These are phyloP conservation scores for Calonectria multiphialidica DNA, from an alignment of 2,329 filamentous ascomycete genomes.

Conservation along the genomic window DNA sequence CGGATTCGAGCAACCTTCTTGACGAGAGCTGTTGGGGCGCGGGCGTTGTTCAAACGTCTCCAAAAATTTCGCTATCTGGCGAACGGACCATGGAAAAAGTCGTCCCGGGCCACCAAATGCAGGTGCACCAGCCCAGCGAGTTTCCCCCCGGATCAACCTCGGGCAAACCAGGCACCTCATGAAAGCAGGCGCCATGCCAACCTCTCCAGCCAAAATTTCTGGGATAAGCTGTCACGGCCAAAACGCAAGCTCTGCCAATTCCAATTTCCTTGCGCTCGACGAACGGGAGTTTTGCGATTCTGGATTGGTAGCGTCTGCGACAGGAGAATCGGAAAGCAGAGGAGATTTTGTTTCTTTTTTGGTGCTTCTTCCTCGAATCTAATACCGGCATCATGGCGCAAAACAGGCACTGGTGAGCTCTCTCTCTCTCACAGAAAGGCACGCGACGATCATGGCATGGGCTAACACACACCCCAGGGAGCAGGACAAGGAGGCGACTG, in stretches of 20 bases:
- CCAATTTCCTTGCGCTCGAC: conserved; percentile 16
- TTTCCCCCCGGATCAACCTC: conserved; percentile 45
- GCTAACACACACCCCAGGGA: conserved; percentile 69
- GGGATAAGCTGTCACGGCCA: conserved; percentile 18
- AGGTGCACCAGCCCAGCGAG: not conserved
- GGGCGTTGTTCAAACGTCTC: conserved; percentile 31
- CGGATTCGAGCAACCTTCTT: conserved; percentile 13
- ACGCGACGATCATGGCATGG: conserved; percentile 12
- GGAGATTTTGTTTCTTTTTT: not conserved
- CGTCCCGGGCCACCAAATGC: conserved; percentile 22
- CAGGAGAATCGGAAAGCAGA: not conserved
- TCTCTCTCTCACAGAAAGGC: not conserved
- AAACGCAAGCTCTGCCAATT: conserved; percentile 24
- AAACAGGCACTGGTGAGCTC: conserved; percentile 77
- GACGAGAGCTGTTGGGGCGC: conserved; percentile 29
- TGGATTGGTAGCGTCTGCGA: not conserved
- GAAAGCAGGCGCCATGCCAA: conserved; percentile 30
- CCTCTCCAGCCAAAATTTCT: conserved; percentile 43
- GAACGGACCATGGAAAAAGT: conserved; percentile 41
- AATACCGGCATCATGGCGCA: conserved; percentile 69
- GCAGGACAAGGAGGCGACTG: conserved; percentile 97
- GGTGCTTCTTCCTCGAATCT: conserved; percentile 15
- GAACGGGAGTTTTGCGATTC: not conserved
- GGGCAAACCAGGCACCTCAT: conserved; percentile 39
- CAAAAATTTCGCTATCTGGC: conserved; percentile 39